Evolutionary conservation across 106 monocot genomes (phyloP), one percentile per base, ranked within the genome.

Genomic region (Dactylorhiza incarnata): DNA sequence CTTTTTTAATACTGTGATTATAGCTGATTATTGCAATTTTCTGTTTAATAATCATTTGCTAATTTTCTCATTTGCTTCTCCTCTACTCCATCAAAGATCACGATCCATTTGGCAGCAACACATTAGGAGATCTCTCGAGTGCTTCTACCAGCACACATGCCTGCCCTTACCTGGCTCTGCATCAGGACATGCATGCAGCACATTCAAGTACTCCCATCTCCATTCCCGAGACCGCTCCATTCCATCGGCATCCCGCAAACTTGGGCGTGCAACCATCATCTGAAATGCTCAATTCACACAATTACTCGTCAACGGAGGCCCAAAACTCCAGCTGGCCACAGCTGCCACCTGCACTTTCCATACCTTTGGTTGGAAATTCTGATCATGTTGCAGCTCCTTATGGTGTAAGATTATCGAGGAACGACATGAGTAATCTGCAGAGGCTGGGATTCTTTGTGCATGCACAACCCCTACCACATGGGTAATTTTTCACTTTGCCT

Each of bases 111-210:
- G 74, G 84, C 19, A 76, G 51, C 24, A 55, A 46, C 15, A 63
- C 76, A 79, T 84, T 79, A 14, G 79, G 82, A 78, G 84, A 84
- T 48, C 80, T 78, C 54, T 74, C 80, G 49, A 83, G 75, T 63
- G 45, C 83, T 72, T 77, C 83, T 29, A 62, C 50, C 19, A 79
- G 77, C 59, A 29, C 79, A 15, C 87, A 79, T 74, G 74, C 75
- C 11, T 87, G 87, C 71, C 87, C 87, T 13, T 87, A 84, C 83
- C 26, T 84, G n/a, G 82, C 87, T 48, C 68, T 84, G 16, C 81
- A 84, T 74, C 81, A 82, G 75, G 20, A 52, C 46, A 75, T 83
- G 75, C 83, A 80, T 68, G 16, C 71, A 13, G 75, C 75, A 37
- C 76, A 81, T 70, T 82, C 79, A 45, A 79, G 78, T 76, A 15